Conservation (phyloP, 2,329 filamentous ascomycete genomes). For the Phaeosphaeria sp. region DNA sequence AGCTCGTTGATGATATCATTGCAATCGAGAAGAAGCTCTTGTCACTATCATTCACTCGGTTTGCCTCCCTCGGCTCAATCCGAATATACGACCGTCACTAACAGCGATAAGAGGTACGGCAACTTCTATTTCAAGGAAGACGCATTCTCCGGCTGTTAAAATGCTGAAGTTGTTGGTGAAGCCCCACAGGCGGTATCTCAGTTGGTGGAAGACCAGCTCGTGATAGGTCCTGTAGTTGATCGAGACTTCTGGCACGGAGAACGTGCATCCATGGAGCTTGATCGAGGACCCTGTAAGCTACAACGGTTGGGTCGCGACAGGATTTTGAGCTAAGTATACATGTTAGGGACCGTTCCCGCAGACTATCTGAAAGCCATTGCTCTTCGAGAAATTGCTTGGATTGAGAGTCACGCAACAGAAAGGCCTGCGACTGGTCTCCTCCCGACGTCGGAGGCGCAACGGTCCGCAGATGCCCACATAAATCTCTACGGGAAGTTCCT, state of each 20-base stretch:
- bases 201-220: slow-evolving; percentile 40
- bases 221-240: slow-evolving; percentile 48
- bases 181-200: slow-evolving; percentile 38
- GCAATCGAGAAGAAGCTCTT: slow-evolving; percentile 47
- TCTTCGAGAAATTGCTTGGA: slow-evolving; percentile 45
- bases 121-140: slow-evolving; percentile 48
- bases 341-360: slow-evolving; percentile 43
- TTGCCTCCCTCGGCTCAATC: slow-evolving; percentile 1
- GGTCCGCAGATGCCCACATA: slow-evolving; percentile 37
- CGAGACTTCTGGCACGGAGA: slow-evolving; percentile 46
- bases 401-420: slow-evolving; percentile 33
- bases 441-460: slow-evolving; percentile 15
- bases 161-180: slow-evolving; percentile 34
- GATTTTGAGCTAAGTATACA: too few species aligned
- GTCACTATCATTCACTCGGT: slow-evolving; percentile 45
- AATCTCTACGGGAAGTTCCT: slow-evolving; percentile 45
- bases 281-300: slow-evolving; percentile 52
- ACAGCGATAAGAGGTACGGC: slow-evolving; percentile 41
- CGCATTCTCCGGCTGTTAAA: slow-evolving; percentile 38
- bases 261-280: slow-evolving; percentile 42
- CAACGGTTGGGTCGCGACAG: too few species aligned
- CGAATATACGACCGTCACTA: too few species aligned
- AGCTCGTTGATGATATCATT: slow-evolving; percentile 46
- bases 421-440: slow-evolving; percentile 24
- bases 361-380: slow-evolving; percentile 44